phyloP scores from a whole-genome alignment of 2,329 filamentous ascomycete species.

The Didymosphaeria variabile region DNA sequence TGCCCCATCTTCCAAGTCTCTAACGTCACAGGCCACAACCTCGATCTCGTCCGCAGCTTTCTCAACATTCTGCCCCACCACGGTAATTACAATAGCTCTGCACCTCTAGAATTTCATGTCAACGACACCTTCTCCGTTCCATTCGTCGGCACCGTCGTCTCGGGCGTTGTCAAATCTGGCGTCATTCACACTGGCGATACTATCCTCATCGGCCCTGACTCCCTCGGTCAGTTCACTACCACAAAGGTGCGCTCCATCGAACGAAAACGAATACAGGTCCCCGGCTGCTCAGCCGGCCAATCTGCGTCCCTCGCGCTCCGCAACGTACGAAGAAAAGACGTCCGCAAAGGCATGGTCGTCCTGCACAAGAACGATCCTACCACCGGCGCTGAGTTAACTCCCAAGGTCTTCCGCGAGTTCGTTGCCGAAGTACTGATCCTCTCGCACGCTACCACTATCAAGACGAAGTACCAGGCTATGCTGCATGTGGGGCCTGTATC shows the following conservation, averaged over 20 bases:
- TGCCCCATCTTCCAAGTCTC: conserved; percentile 98
- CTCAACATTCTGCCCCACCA: conserved; percentile 95
- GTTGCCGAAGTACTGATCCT: conserved; percentile 86
- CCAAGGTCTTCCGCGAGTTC: conserved; percentile 63
- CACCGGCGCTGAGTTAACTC: conserved; percentile 48
- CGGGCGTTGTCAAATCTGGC: conserved; percentile 84
- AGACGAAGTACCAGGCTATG: conserved; percentile 97
- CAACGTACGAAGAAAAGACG: conserved; percentile 86
- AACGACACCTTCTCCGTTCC: conserved; percentile 99
- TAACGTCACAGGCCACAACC: conserved; percentile 91
- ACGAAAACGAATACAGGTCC: conserved; percentile 88
- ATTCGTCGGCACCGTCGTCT: conserved; percentile 95
- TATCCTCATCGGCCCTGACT: conserved; percentile 89
- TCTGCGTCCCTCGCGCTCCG: conserved; percentile 92
- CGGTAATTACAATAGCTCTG: conserved; percentile 84
- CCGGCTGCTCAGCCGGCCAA: conserved; percentile 88
- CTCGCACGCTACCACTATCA: conserved; percentile 95
- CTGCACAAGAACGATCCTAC: conserved; percentile 70
- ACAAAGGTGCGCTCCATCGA: conserved; percentile 94
- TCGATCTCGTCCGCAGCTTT: conserved; percentile 91
- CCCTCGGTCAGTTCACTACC: conserved; percentile 84
- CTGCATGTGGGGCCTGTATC: conserved; percentile 93
- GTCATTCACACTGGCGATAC: conserved; percentile 90
- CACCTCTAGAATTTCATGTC: conserved; percentile 91
- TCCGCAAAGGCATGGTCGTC: conserved; percentile 98